Conservation (phyloP, 345 rosid genomes). For the Lepidium didymum region DNA sequence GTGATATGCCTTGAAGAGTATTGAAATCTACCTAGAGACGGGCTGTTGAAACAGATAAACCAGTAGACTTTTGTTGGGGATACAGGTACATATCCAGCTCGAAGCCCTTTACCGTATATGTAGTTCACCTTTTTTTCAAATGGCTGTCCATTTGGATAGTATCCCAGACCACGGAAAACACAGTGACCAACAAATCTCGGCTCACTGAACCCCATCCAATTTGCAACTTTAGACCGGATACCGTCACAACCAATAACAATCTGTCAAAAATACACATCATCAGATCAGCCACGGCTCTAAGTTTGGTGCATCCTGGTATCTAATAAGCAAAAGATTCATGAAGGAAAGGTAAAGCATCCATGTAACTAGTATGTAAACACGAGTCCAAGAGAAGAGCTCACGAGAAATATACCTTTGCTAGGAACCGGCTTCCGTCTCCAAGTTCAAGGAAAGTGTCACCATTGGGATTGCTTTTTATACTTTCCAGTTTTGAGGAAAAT, state of each 20-base stretch:
- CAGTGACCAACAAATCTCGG: slow-evolving; percentile 75
- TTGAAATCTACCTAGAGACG: slow-evolving; percentile 53
- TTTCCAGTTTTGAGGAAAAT: slow-evolving; percentile 61
- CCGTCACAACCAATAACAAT: slow-evolving; percentile 92
- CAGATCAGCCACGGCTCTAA: neutral
- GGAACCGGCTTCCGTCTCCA: slow-evolving; percentile 46
- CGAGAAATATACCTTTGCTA: slow-evolving; percentile 44
- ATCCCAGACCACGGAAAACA: slow-evolving; percentile 73
- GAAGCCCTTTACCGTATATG: slow-evolving; percentile 71
- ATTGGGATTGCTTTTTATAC: slow-evolving; percentile 37
- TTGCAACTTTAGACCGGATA: slow-evolving; percentile 63
- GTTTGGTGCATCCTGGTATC: neutral
- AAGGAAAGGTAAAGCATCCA: neutral
- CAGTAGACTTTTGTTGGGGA: slow-evolving; percentile 78
- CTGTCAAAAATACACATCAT: slow-evolving; percentile 32
- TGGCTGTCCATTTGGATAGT: slow-evolving; percentile 63
- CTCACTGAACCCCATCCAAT: slow-evolving; percentile 87
- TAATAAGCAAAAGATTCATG: neutral
- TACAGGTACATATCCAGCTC: slow-evolving; percentile 85
- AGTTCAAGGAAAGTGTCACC: slow-evolving; percentile 52
- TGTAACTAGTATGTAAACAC: neutral
- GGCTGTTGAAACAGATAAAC: slow-evolving; percentile 88
- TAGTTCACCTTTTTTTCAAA: slow-evolving; percentile 57
- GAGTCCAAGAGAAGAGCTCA: neutral
- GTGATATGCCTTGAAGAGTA: neutral